Evolutionary conservation across 202 grass and related monocot genomes (phyloP).

Genomic region (Dendrocalamus latiflorus): DNA sequence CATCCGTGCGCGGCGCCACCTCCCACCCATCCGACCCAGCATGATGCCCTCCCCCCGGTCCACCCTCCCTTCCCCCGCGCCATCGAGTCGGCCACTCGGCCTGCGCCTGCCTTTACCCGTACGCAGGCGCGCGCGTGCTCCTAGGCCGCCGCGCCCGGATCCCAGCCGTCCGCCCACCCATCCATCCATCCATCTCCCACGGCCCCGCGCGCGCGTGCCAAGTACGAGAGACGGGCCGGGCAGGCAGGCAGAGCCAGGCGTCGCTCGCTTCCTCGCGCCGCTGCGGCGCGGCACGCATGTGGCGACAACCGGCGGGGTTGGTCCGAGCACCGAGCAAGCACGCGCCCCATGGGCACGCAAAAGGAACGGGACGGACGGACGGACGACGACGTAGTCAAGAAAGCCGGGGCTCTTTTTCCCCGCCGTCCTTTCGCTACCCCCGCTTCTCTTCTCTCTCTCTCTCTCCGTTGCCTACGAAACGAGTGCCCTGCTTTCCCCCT

Average conservation of each 20-base stretch:
- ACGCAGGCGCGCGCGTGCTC: conserved; percentile 43
- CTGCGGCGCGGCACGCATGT: background rate
- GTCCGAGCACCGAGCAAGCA: background rate
- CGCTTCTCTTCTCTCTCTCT: background rate
- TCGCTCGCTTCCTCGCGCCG: background rate
- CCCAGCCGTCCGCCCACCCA: background rate
- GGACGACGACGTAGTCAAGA: conserved; percentile 21
- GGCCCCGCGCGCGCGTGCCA: background rate
- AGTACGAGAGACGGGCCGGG: background rate
- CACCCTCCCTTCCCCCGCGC: background rate
- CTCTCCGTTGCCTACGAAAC: background rate
- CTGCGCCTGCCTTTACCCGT: background rate
- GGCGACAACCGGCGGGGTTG: background rate
- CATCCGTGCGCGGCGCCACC: background rate
- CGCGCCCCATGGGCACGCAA: background rate
- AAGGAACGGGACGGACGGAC: background rate
- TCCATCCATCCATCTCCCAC: background rate
- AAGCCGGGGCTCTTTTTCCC: conserved; percentile 28
- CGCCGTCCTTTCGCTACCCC: background rate
- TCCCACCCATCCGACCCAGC: background rate
- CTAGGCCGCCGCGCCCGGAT: conserved; percentile 36
- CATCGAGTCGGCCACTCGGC: background rate
- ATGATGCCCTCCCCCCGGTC: conserved; percentile 17
- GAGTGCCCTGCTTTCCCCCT: background rate
- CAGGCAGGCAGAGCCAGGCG: background rate